Evolutionary conservation across 306 rosid genomes (phyloP).

Genomic region (Echinosophora koreensis): DNA sequence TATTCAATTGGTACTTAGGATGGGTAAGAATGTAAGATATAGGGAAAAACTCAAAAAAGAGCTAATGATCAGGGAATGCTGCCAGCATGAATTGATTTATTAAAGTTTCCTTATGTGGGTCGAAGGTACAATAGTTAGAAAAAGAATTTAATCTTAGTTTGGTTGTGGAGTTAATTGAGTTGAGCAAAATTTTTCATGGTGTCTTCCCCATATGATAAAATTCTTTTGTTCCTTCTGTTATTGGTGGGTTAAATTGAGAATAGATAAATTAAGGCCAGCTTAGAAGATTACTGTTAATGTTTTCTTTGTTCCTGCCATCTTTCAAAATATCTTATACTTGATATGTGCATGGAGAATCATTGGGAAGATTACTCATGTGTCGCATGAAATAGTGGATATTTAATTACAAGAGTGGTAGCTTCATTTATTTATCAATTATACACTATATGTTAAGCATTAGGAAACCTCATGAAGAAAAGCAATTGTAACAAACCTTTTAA

Average conservation of each 20-base stretch:
- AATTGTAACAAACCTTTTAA: constrained; percentile 1
- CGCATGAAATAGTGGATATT: constrained; percentile 17
- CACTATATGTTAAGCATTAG: constrained; percentile 8
- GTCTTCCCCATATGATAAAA: constrained; percentile 12
- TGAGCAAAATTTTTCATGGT: constrained; percentile 6
- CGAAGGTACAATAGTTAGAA: constrained; percentile 15
- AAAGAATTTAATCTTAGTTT: constrained; percentile 27
- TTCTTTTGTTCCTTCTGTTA: constrained; percentile 23
- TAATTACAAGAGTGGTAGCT: constrained; percentile 31
- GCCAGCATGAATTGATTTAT: constrained; percentile 29
- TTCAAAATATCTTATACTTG: constrained; percentile 17
- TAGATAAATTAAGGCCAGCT: constrained; percentile 11
- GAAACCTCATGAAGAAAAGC: constrained; percentile 18
- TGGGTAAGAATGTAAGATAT: constrained; percentile 31
- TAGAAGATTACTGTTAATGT: constrained; percentile 4
- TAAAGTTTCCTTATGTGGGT: constrained; percentile 15
- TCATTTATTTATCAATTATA: constrained; percentile 28
- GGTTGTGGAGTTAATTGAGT: constrained; percentile 26
- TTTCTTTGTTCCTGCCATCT: not conserved
- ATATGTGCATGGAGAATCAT: constrained; percentile 24
- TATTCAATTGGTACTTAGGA: constrained; percentile 30
- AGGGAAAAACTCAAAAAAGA: not conserved
- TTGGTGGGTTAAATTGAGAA: constrained; percentile 18
- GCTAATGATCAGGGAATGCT: constrained; percentile 31
- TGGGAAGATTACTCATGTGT: constrained; percentile 18